Percentiles rank a stretch among this genome's conserved stretches.
Evolutionary conservation across 192 early-diverging fungal species (phyloP).

Genomic region (Helicostylum pulchrum): DNA sequence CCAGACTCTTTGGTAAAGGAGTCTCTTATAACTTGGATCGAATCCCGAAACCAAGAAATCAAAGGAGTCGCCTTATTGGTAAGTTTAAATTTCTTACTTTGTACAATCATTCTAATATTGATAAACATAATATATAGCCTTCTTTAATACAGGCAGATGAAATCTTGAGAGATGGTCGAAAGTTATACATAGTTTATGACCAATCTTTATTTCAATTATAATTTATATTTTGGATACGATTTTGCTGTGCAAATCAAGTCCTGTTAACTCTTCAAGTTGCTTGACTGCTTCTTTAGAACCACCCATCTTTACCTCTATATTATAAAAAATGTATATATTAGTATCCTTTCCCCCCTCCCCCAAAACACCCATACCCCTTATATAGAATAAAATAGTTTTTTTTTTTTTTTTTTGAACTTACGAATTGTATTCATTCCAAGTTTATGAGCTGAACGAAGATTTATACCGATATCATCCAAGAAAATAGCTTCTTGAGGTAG

Average conservation of each 20-base stretch:
- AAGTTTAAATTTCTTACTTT: not conserved
- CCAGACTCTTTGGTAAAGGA: slow-evolving; percentile 11
- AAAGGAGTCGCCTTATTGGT: not conserved
- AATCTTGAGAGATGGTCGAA: slow-evolving; percentile 9
- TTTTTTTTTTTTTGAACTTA: slow-evolving; percentile 23
- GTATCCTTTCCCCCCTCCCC: not conserved
- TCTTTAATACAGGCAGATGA: slow-evolving; percentile 13
- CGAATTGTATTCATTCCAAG: slow-evolving; percentile 73
- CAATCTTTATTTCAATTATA: slow-evolving; percentile 1
- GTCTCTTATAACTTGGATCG: slow-evolving; percentile 11
- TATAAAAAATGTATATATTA: not conserved
- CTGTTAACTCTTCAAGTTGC: slow-evolving; percentile 43
- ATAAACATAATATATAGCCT: not conserved
- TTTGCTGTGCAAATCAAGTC: slow-evolving; percentile 24
- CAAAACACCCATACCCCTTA: not conserved
- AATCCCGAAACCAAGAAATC: not conserved
- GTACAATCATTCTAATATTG: not conserved
- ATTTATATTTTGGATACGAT: not conserved
- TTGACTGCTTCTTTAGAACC: slow-evolving; percentile 47
- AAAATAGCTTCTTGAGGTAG: slow-evolving; percentile 68
- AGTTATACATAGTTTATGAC: slow-evolving; percentile 11
- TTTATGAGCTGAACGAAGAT: slow-evolving; percentile 64
- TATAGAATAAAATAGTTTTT: not conserved
- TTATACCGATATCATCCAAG: slow-evolving; percentile 82
- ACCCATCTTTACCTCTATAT: slow-evolving; percentile 47